A percentile compares a stretch with the other conserved stretches of the same genome.
Evolutionary conservation across 495 filamentous ascomycete species (phyloP).

Genomic region (Lepidopterella palustris): DNA sequence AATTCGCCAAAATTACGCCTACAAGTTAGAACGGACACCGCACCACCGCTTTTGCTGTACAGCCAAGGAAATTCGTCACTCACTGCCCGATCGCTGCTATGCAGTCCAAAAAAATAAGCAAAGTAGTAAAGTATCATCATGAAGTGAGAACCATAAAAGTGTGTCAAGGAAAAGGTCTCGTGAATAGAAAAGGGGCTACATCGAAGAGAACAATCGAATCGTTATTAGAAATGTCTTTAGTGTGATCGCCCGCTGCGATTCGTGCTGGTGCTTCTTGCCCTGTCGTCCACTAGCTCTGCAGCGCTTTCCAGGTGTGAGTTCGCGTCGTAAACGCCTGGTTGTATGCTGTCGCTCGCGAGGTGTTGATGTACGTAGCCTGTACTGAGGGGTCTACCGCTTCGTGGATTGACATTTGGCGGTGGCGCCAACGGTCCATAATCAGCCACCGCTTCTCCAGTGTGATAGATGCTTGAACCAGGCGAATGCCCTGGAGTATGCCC

Average conservation of each 20-base stretch:
- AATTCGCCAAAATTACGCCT: neutral
- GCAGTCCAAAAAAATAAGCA: neutral
- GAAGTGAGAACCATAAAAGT: neutral
- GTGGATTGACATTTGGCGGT: conserved; percentile 31
- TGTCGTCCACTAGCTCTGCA: conserved; percentile 30
- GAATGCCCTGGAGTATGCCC: conserved; percentile 21
- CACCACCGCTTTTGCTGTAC: conserved; percentile 4
- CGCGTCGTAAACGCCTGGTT: conserved; percentile 18
- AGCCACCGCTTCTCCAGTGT: neutral
- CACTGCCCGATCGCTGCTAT: neutral
- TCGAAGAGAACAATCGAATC: neutral
- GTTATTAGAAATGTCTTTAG: neutral
- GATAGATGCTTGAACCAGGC: conserved; percentile 21
- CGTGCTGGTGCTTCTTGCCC: conserved; percentile 20
- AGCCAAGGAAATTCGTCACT: conserved; percentile 1
- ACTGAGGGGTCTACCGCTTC: conserved; percentile 55
- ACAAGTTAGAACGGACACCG: neutral
- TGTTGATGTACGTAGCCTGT: conserved; percentile 71
- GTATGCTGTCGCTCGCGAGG: conserved; percentile 51
- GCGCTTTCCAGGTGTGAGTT: conserved; percentile 25
- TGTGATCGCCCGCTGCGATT: neutral
- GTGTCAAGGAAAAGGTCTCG: neutral
- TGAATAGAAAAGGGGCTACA: neutral
- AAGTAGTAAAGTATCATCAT: neutral
- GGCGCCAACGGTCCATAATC: conserved; percentile 8